Conservation (phyloP, 768 basidiomycete species). For the Tulasnella sp. region DNA sequence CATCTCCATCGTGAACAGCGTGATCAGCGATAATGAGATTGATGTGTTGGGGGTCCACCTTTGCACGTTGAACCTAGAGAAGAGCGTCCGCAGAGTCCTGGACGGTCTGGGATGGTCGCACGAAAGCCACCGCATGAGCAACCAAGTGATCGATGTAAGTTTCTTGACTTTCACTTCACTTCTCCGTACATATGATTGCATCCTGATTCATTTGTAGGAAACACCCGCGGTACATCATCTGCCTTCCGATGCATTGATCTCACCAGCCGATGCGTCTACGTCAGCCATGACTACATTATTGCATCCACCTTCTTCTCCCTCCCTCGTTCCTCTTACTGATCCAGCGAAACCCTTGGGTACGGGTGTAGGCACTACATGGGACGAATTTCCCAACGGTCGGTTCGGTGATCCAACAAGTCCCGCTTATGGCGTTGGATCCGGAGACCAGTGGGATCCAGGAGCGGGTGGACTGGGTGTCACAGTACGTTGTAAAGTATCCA, state of each 20-base stretch:
- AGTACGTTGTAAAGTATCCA: constrained; percentile 30
- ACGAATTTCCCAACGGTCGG: constrained; percentile 96
- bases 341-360: constrained; percentile 10
- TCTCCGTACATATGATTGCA: constrained; percentile 8
- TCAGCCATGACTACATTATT: constrained; percentile 35
- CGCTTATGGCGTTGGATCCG: constrained; percentile 67
- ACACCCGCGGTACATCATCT: not conserved
- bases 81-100: constrained; percentile 78
- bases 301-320: constrained; percentile 35
- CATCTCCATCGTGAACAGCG: constrained; percentile 58
- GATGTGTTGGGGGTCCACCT: constrained; percentile 73
- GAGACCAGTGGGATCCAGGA: constrained; percentile 52
- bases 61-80: constrained; percentile 95
- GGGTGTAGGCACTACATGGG: constrained; percentile 55
- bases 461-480: constrained; percentile 41
- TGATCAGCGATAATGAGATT: constrained; percentile 38
- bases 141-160: constrained; percentile 15
- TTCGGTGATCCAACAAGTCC: constrained; percentile 98
- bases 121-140: constrained; percentile 20
- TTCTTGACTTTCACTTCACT: constrained; percentile 21
- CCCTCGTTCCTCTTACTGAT: constrained; percentile 28
- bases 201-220: not conserved
- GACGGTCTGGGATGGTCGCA: constrained; percentile 66
- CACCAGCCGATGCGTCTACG: constrained; percentile 52
- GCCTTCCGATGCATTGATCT: constrained; percentile 38